Evolutionary conservation across 83 land plant genomes (phyloP), one percentile per base, ranked within the genome.

Genomic region (Thuja plicata): DNA sequence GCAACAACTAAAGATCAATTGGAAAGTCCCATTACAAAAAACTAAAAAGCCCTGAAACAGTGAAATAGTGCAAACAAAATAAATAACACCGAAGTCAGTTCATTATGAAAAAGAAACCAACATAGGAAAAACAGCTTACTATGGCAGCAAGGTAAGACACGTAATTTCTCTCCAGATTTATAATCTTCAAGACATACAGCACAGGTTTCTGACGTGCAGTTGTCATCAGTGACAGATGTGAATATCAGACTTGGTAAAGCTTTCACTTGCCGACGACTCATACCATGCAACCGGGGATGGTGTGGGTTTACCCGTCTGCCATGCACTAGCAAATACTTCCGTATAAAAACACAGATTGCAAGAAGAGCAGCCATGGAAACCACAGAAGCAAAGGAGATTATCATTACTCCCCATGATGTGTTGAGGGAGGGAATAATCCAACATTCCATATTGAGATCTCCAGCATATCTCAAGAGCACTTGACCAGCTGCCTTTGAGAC

Each of bases 151-250:
- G 97, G 97, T 8, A 96, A 94, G 87, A 94, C 87, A 76, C 94
- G 90, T 57, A 96, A 80, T 27, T 43, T 83, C 57, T 94, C 93
- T 24, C 97, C 97, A 88, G 90, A 90, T 41, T 84, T 89, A 87
- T 96, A 96, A 66, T 96, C 97, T 91, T 96, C 97, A 57, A 96
- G 91, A 84, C 97, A 96, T 32, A 96, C 94, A 54, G 93, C 90
- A 89, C 97, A 96, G 17, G 97, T 92, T 78, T 95, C 97, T n/a
- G 91, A 77, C n/a, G 89, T 88, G 15, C 86, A 66, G 16, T 80
- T 91, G 73, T 88, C 83, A 38, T 91, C 89, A 57, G 71, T 48
- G 34, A 90, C 89, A 87, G 92, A 50, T 27, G 86, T 90, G 77
- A 93, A 97, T 24, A 88, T 88, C 37, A 96, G 78, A 71, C 91